Percentiles rank a stretch among this genome's conserved stretches.
Evolutionary conservation across 148 eudicot genomes (phyloP).

Genomic region (Silene latifolia): DNA sequence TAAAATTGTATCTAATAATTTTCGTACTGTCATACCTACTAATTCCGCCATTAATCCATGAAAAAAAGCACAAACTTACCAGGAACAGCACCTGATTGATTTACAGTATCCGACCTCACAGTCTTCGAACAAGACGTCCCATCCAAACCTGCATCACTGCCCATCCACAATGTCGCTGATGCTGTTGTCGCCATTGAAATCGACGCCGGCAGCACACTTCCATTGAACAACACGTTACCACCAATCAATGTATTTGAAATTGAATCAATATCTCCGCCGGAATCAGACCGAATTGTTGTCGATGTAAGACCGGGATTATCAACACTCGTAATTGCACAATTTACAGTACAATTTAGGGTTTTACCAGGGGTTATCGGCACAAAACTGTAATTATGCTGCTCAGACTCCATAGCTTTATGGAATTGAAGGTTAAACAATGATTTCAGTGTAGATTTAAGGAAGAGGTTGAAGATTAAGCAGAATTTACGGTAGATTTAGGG

Average conservation of each 20-base stretch:
- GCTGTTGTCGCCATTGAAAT: no score
- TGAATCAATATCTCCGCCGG: background rate
- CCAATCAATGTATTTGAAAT: background rate
- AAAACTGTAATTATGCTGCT: background rate
- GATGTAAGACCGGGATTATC: background rate
- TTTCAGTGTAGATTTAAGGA: background rate
- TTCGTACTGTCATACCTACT: no score
- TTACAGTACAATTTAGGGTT: background rate
- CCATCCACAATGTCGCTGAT: background rate
- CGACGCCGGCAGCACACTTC: background rate
- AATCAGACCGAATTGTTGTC: background rate
- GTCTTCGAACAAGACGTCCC: background rate
- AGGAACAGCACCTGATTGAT: background rate
- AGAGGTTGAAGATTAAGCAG: background rate
- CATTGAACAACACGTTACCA: background rate
- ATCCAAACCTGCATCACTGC: background rate
- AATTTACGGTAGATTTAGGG: background rate
- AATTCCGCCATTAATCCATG: no score
- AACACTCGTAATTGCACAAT: background rate
- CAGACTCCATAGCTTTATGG: background rate
- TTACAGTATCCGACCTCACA: background rate
- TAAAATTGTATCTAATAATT: no score
- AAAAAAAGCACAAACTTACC: background rate
- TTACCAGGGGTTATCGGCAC: constrained; percentile 3
- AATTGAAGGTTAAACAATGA: background rate